Base-by-base conservation (phyloP, 2,329 filamentous ascomycete genomes). In the Parafenestella ontariensis region DNA sequence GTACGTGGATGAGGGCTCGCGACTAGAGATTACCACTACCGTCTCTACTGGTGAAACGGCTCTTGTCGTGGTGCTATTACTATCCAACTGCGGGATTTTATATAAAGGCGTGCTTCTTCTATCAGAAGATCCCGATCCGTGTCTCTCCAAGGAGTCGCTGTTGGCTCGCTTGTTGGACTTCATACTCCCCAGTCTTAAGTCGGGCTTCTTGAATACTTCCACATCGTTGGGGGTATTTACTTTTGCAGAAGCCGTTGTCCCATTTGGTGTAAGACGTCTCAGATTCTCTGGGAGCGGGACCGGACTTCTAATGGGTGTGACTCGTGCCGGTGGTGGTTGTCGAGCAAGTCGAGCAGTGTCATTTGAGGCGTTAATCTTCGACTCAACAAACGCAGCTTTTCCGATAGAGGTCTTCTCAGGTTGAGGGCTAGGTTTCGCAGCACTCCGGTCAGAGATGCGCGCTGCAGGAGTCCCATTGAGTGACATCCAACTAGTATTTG, bases 241-340 rank as follows among this genome's bases (percentile, higher is more conserved):
- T 40, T 31, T 37, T 13, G 26, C 10, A 3, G 42, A 39, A 26
- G 31, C 11, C 24, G 21, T 23, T 11, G 11, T 49, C 8, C 31
- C 24, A 13, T 45, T 33, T 24, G 9, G 11, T 3, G 42, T 26
- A 8, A 34, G 21, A 42, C 28, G 34, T 28, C 41, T 46, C 5
- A 53, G 29, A 24, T 49, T 59, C 10, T 42, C 41, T 15, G 54
- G 54, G 4, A 51, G 46, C 13, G 53, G 53, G 9, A 59, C 45
- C n/a, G 49, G 47, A 36, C 42, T 63, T 24, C 43, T 54, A 4
- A 41, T 40, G 10, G 50, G 39, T 15, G 44, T 51, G 5, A 9
- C 17, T 26, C 44, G 41, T 11, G 23, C 4, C 23, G 17, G 15
- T 28, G 45, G 15, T 4, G 41, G 20, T 1, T 59, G 52, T 2